phyloP scores from a whole-genome alignment of 345 rosid genomes.

The Raphanus raphanistrum region DNA sequence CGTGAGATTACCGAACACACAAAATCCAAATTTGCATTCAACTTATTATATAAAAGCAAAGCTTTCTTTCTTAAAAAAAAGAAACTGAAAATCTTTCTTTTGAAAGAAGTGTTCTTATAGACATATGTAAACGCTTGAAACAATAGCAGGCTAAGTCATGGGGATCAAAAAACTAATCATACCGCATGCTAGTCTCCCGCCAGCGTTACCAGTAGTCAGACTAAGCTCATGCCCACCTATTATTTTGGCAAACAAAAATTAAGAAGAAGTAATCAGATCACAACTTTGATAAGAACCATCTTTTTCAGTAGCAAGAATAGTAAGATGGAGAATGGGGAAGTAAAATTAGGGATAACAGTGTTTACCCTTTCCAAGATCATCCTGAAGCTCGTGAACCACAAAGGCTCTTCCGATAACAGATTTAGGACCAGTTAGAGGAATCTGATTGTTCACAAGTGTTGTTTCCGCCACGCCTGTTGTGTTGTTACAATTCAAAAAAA shows the following conservation, averaged over 20 bases:
- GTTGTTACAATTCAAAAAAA: background rate
- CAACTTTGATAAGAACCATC: background rate
- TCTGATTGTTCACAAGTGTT: slow-evolving; percentile 79
- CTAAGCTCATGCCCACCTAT: slow-evolving; percentile 98
- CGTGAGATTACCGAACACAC: slow-evolving; percentile 11
- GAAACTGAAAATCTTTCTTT: no score
- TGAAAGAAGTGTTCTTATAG: no score
- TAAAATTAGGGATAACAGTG: background rate
- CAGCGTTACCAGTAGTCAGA: slow-evolving; percentile 91
- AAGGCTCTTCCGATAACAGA: slow-evolving; percentile 89
- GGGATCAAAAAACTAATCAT: slow-evolving; percentile 13
- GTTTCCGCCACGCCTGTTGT: slow-evolving; percentile 85
- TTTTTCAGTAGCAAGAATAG: background rate
- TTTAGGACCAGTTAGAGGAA: slow-evolving; percentile 75
- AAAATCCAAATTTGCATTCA: background rate
- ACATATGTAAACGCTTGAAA: background rate
- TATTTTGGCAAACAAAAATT: slow-evolving; percentile 17
- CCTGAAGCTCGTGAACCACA: slow-evolving; percentile 94
- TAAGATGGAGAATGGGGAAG: no score
- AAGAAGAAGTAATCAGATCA: slow-evolving; percentile 28
- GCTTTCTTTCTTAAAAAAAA: background rate
- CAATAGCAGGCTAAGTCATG: background rate
- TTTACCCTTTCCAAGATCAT: slow-evolving; percentile 96
- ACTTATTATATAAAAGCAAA: background rate
- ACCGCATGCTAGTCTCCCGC: slow-evolving; percentile 99